phyloP scores from a whole-genome alignment of 2,329 filamentous ascomycete genomes.

The Aspergillus ochraceoroseus region DNA sequence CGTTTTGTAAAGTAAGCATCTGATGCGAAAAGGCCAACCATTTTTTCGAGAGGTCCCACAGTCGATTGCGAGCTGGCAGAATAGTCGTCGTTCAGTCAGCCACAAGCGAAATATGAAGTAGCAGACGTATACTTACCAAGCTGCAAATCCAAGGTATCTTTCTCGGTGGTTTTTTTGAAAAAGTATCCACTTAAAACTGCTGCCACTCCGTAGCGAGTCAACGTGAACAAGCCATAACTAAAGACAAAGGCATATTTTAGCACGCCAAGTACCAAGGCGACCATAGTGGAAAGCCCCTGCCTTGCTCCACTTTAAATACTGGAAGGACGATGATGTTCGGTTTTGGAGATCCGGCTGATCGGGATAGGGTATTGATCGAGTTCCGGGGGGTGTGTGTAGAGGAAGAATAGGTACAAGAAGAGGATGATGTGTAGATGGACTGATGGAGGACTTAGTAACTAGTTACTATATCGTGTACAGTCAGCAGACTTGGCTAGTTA shows the following conservation, averaged over 20 bases:
- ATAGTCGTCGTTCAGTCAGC: not conserved
- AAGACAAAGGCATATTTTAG: conserved; percentile 17
- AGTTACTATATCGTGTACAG: no score
- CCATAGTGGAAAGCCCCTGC: no score
- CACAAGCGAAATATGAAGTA: not conserved
- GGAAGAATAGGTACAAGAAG: no score
- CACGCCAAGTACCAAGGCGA: conserved; percentile 15
- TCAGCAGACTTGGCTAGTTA: no score
- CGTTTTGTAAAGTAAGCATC: conserved; percentile 48
- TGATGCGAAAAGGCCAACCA: conserved; percentile 48
- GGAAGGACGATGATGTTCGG: no score
- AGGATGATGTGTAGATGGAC: no score
- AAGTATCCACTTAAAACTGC: conserved; percentile 34
- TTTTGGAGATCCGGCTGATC: no score
- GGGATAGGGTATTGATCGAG: no score
- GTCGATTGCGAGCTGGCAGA: conserved; percentile 46
- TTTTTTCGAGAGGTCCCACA: conserved; percentile 53
- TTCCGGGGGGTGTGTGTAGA: no score
- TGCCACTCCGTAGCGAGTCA: conserved; percentile 31
- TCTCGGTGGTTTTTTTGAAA: conserved; percentile 38
- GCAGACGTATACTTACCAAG: conserved; percentile 34
- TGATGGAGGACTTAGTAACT: no score
- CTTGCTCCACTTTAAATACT: no score
- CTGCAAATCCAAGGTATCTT: conserved; percentile 39
- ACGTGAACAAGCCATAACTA: conserved; percentile 36